These are phyloP conservation scores for Coleophoma crateriformis DNA, from an alignment of 2,329 filamentous ascomycete genomes.

Conservation along the genomic window DNA sequence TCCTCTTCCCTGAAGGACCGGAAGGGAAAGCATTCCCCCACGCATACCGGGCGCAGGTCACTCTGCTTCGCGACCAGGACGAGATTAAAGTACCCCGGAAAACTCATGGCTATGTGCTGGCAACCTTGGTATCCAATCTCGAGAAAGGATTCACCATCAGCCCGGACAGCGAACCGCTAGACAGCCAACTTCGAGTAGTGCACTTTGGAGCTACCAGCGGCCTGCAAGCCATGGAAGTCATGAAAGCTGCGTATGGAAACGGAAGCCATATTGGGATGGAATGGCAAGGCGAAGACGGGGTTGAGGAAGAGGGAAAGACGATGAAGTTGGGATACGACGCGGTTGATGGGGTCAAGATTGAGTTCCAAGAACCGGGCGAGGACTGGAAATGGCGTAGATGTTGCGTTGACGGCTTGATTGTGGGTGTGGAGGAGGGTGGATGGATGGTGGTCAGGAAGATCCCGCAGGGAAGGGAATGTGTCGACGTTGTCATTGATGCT, in stretches of 20 bases:
- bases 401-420: slow-evolving; percentile 88
- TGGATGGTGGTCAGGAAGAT: slow-evolving; percentile 61
- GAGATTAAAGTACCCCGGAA: slow-evolving; percentile 29
- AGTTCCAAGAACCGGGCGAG: slow-evolving; percentile 65
- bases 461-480: slow-evolving; percentile 19
- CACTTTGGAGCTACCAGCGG: slow-evolving; percentile 66
- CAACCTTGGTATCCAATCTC: slow-evolving; percentile 72
- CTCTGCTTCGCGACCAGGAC: slow-evolving; percentile 20
- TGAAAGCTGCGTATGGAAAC: slow-evolving; percentile 57
- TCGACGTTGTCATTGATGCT: slow-evolving; percentile 18
- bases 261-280: slow-evolving; percentile 49
- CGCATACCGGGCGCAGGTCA: slow-evolving; percentile 48
- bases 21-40: slow-evolving; percentile 43
- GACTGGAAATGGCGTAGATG: slow-evolving; percentile 69
- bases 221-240: slow-evolving; percentile 67
- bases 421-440: slow-evolving; percentile 65
- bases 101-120: slow-evolving; percentile 71
- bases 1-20: slow-evolving; percentile 53
- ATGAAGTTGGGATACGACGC: slow-evolving; percentile 69
- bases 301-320: slow-evolving; percentile 38
- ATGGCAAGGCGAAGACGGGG: slow-evolving; percentile 38
- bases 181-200: slow-evolving; percentile 65
- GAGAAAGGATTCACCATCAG: slow-evolving; percentile 81
- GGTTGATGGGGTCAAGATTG: slow-evolving; percentile 61
- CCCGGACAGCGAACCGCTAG: slow-evolving; percentile 63